These are phyloP conservation scores for Lepidium africanum DNA, from an alignment of 345 rosid genomes.

Conservation along the genomic window DNA sequence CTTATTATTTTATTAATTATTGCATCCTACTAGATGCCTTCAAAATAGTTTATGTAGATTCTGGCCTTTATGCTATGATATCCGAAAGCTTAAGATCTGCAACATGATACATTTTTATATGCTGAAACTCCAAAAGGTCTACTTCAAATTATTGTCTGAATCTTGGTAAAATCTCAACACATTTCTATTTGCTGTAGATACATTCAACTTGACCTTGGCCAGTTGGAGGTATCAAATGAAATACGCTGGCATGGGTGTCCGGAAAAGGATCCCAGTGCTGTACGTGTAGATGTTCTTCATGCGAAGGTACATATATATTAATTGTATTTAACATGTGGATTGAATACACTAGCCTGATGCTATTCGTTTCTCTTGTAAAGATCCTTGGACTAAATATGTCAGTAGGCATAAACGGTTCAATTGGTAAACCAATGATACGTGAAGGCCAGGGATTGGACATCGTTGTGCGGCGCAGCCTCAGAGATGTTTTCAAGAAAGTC, in stretches of 20 bases:
- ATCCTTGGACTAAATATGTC: conserved; percentile 92
- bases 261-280: conserved; percentile 87
- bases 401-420: conserved; percentile 69
- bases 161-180: background rate
- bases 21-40: conserved; percentile 1
- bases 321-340: background rate
- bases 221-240: conserved; percentile 82
- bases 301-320: conserved; percentile 57
- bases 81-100: no score
- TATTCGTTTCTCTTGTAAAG: conserved; percentile 38
- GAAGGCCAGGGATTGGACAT: conserved; percentile 86
- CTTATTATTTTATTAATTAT: background rate
- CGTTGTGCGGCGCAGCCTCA: conserved; percentile 79
- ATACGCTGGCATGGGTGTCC: conserved; percentile 88
- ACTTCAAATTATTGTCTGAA: background rate
- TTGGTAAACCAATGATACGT: conserved; percentile 85
- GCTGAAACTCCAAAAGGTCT: background rate
- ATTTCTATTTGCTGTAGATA: conserved; percentile 48
- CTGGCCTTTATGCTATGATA: background rate
- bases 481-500: conserved; percentile 91
- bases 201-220: conserved; percentile 93
- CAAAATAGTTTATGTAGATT: background rate
- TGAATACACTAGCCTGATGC: background rate
- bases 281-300: conserved; percentile 87
- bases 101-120: background rate